Percentiles rank a stretch among this genome's conserved stretches.
Conservation (phyloP, 306 rosid species). For the Trifolium fragiferum region DNA sequence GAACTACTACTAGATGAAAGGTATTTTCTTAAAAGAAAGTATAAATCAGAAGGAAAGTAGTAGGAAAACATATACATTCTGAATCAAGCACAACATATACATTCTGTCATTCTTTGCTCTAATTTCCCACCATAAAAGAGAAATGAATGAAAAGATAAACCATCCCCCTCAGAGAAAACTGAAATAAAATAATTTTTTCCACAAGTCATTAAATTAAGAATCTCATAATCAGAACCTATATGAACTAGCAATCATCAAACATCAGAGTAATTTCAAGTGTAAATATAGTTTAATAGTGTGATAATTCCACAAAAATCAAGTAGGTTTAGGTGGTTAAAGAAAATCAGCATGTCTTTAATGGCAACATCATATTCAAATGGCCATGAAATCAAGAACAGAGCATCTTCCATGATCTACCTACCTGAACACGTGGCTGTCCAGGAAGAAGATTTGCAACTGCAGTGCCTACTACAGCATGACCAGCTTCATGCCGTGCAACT, state of each 20-base stretch:
- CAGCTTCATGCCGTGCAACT: slow-evolving; percentile 99
- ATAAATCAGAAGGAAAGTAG: background rate
- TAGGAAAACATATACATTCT: background rate
- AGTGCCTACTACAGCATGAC: slow-evolving; percentile 98
- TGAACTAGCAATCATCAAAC: too few species aligned
- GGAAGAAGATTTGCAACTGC: slow-evolving; percentile 92
- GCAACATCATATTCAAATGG: slow-evolving; percentile 29
- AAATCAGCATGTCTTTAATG: slow-evolving; percentile 27
- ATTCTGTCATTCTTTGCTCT: too few species aligned
- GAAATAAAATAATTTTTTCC: too few species aligned
- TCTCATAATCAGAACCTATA: too few species aligned
- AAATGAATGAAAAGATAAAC: too few species aligned
- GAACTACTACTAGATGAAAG: background rate
- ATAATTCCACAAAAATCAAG: slow-evolving; percentile 30
- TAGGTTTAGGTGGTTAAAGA: slow-evolving; percentile 17
- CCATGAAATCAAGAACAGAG: slow-evolving; percentile 14
- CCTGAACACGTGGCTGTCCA: slow-evolving; percentile 99
- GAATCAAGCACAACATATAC: background rate
- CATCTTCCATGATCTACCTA: slow-evolving; percentile 62
- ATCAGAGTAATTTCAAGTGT: background rate
- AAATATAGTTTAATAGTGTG: background rate
- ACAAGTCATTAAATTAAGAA: too few species aligned
- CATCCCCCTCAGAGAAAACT: too few species aligned
- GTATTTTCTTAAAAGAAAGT: background rate
- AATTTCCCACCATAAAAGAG: too few species aligned